Evolutionary conservation across 306 rosid genomes (phyloP).

Genomic region (Luffa aegyptiaca): DNA sequence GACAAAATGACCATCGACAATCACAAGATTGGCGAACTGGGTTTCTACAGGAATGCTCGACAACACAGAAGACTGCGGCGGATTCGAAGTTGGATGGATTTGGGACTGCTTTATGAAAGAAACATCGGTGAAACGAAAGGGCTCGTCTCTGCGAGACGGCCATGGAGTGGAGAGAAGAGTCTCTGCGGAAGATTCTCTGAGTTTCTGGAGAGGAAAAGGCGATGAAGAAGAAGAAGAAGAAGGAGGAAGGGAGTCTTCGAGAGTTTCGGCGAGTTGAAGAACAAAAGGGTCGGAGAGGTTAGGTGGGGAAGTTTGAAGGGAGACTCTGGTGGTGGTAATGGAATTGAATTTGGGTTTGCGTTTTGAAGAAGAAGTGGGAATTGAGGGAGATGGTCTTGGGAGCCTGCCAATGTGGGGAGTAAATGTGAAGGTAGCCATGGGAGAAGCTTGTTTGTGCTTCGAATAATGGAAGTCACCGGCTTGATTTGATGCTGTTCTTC

Average conservation of each 20-base stretch:
- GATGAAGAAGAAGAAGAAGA: constrained; percentile 19
- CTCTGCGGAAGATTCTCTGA: constrained; percentile 46
- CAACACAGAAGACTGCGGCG: constrained; percentile 15
- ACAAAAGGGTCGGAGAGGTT: constrained; percentile 65
- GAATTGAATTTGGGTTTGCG: constrained; percentile 14
- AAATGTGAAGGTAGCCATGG: constrained; percentile 44
- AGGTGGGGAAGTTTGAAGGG: constrained; percentile 25
- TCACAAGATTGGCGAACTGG: constrained; percentile 31
- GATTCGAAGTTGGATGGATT: constrained; percentile 45
- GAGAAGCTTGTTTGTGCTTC: neutral
- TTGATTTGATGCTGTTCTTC: neutral
- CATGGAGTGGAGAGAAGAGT: constrained; percentile 72
- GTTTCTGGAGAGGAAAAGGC: constrained; percentile 50
- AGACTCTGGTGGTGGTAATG: constrained; percentile 20
- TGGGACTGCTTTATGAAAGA: constrained; percentile 57
- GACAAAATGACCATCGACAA: constrained; percentile 45
- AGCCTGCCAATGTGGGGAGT: constrained; percentile 27
- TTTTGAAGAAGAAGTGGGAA: neutral
- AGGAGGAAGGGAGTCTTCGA: constrained; percentile 61
- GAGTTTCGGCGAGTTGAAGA: constrained; percentile 77
- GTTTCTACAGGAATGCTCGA: neutral
- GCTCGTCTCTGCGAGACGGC: constrained; percentile 86
- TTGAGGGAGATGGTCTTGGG: neutral
- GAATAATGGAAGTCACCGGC: neutral
- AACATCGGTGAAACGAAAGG: constrained; percentile 81